Evolutionary conservation across 2,329 filamentous ascomycete genomes (phyloP).

Genomic region (Westerdykella sp.): DNA sequence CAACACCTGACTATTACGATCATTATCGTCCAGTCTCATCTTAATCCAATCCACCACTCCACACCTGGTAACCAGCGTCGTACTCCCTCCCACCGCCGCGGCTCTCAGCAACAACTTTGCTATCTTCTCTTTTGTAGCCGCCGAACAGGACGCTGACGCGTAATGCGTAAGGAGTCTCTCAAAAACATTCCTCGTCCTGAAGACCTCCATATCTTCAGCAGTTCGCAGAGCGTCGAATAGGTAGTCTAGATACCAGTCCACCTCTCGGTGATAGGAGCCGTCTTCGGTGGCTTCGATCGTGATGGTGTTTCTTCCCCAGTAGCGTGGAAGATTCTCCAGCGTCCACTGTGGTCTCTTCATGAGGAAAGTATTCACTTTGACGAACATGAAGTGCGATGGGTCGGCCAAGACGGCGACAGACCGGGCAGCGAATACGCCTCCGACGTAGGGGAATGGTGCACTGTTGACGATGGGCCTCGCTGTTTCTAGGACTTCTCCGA

Average conservation of each 20-base stretch:
- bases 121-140: constrained; percentile 57
- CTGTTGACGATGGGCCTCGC: constrained; percentile 22
- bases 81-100: constrained; percentile 65
- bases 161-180: constrained; percentile 69
- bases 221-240: constrained; percentile 62
- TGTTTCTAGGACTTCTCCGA: constrained; percentile 76
- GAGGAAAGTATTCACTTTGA: constrained; percentile 79
- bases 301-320: constrained; percentile 64
- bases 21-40: constrained; percentile 47
- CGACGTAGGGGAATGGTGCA: constrained; percentile 60
- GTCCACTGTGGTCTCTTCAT: constrained; percentile 73
- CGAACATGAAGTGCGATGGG: constrained; percentile 76
- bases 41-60: constrained; percentile 71
- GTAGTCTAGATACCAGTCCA: constrained; percentile 67
- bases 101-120: constrained; percentile 58
- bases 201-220: constrained; percentile 53
- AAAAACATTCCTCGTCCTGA: constrained; percentile 59
- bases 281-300: constrained; percentile 70
- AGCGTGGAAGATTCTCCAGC: constrained; percentile 48
- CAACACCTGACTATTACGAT: constrained; percentile 47
- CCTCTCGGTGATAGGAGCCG: constrained; percentile 61
- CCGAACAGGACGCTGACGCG: constrained; percentile 57
- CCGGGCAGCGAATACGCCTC: constrained; percentile 68
- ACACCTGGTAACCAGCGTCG: constrained; percentile 71
- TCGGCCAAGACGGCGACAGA: constrained; percentile 65